Evolutionary conservation across 2,329 filamentous ascomycete genomes (phyloP).

Genomic region (Tolypocladium ophioglossoides): DNA sequence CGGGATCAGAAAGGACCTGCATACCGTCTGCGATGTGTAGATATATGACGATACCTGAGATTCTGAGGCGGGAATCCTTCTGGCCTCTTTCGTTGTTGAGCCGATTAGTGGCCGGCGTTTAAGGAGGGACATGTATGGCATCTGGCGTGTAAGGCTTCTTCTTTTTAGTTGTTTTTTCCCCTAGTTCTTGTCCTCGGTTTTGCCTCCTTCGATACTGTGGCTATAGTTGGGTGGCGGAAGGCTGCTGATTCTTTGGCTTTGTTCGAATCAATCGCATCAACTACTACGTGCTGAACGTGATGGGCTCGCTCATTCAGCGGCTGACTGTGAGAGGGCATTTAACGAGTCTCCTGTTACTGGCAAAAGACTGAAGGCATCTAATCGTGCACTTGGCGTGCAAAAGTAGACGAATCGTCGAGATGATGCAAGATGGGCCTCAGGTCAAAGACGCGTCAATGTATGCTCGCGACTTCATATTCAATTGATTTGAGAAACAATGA

Average conservation of each 20-base stretch:
- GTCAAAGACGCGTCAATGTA: neutral
- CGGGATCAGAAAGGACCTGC: slow-evolving; percentile 2
- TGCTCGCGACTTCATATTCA: too few species aligned
- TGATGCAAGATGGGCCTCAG: too few species aligned
- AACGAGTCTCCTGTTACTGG: too few species aligned
- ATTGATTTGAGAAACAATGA: neutral
- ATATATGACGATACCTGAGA: slow-evolving; percentile 21
- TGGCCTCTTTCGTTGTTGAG: slow-evolving; percentile 16
- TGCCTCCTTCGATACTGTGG: slow-evolving; percentile 1
- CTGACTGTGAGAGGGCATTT: neutral
- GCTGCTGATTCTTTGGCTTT: neutral
- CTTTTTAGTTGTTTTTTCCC: slow-evolving; percentile 3
- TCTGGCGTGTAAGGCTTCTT: slow-evolving; percentile 21
- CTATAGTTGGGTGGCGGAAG: neutral
- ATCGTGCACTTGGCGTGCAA: too few species aligned
- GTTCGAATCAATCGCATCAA: neutral
- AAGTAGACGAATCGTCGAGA: too few species aligned
- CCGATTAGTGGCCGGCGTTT: slow-evolving; percentile 19
- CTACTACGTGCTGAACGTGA: neutral
- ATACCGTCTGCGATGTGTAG: slow-evolving; percentile 9
- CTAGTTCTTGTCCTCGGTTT: neutral
- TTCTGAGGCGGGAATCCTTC: slow-evolving; percentile 9
- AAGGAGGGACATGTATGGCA: slow-evolving; percentile 16
- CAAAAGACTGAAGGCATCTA: too few species aligned
- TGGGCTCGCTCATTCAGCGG: neutral